Percentiles rank a stretch among this genome's conserved stretches.
Conservation (phyloP, 371 early-diverging fungal genomes). For the Haplosporangium sp. region DNA sequence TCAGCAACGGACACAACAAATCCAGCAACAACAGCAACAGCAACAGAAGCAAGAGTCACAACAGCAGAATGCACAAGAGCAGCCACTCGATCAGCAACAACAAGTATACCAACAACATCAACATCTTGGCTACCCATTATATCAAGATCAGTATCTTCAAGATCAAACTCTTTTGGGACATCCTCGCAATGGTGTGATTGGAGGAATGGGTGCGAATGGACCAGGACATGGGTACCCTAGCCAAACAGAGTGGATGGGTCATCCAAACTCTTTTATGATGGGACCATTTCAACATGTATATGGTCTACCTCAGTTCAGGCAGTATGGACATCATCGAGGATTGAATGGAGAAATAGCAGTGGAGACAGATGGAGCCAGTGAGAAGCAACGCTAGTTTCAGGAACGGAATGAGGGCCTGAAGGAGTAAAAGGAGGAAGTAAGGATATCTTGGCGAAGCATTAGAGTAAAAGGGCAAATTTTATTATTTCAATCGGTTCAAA, state of each 20-base stretch:
- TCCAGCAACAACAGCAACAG: conserved; percentile 8
- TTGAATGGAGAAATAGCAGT: conserved; percentile 2
- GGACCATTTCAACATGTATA: conserved; percentile 45
- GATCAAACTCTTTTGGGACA: conserved; percentile 20
- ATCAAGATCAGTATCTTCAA: conserved; percentile 31
- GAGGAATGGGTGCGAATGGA: conserved; percentile 4
- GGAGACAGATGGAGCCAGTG: not conserved
- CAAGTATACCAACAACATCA: conserved; percentile 16
- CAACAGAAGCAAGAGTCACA: not conserved
- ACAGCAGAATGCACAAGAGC: not conserved
- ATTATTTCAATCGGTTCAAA: no score
- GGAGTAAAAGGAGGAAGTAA: no score
- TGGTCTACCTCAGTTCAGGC: conserved; percentile 25
- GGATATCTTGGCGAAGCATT: no score
- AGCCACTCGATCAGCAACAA: conserved; percentile 16
- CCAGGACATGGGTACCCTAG: conserved; percentile 27
- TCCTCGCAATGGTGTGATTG: conserved; percentile 13
- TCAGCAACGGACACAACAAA: conserved; percentile 15
- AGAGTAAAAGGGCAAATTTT: no score
- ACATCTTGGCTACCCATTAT: conserved; percentile 29
- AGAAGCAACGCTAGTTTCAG: not conserved
- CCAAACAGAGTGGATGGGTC: conserved; percentile 49
- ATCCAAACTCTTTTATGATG: conserved; percentile 38
- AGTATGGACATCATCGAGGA: conserved; percentile 22
- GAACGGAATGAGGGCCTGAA: not conserved